Percentiles rank a stretch among this genome's conserved stretches.
Evolutionary conservation across 306 rosid genomes (phyloP).

Genomic region (Biancaea sappan): DNA sequence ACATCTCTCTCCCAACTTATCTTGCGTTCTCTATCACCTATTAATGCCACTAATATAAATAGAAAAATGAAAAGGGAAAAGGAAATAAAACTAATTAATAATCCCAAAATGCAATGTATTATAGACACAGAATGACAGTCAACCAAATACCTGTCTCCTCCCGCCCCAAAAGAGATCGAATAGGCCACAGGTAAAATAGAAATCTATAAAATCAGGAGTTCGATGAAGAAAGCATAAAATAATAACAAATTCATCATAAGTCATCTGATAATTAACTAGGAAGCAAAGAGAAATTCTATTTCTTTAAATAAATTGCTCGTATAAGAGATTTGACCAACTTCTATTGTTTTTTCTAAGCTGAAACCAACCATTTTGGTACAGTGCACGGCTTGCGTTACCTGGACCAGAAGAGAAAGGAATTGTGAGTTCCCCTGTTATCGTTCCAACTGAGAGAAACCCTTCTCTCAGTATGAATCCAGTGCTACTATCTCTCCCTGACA

Average conservation of each 20-base stretch:
- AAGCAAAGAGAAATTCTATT: conserved; percentile 15
- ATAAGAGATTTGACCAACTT: conserved; percentile 4
- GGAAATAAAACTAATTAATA: conserved; percentile 10
- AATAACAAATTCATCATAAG: background rate
- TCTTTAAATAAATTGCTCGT: background rate
- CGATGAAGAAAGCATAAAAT: conserved; percentile 18
- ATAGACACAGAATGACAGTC: background rate
- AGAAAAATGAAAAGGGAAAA: background rate
- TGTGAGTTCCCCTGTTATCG: conserved; percentile 48
- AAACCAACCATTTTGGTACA: conserved; percentile 49
- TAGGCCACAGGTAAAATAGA: background rate
- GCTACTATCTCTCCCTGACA: conserved; percentile 56
- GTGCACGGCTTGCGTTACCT: conserved; percentile 93
- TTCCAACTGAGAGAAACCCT: conserved; percentile 43
- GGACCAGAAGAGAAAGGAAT: conserved; percentile 79
- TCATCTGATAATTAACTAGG: conserved; percentile 2
- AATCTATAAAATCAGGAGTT: conserved; percentile 12
- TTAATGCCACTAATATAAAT: background rate
- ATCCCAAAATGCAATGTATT: background rate
- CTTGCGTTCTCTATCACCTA: too few relatives aligned
- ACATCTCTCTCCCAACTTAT: too few relatives aligned
- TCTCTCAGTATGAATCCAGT: conserved; percentile 41
- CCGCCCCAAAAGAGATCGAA: background rate
- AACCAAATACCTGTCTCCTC: background rate
- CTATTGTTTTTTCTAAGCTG: conserved; percentile 26